phyloP scores from a whole-genome alignment of 495 filamentous ascomycete species.

The Aspergillus heteromorphus region DNA sequence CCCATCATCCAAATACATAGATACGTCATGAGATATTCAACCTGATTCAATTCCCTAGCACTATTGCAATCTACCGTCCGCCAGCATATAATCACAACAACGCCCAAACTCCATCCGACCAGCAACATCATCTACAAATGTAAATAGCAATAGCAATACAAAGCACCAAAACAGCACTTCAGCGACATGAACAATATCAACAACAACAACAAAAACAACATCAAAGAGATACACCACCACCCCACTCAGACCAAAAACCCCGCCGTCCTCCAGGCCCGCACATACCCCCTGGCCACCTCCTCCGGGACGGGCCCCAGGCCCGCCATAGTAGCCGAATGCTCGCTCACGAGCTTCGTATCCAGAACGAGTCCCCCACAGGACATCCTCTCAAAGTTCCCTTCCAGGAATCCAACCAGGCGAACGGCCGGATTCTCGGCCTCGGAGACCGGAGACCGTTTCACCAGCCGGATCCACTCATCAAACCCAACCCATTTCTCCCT shows the following conservation, averaged over 20 bases:
- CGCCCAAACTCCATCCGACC: too few relatives aligned
- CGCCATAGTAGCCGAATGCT: slow-evolving; percentile 40
- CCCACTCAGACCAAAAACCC: neutral
- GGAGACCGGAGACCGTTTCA: slow-evolving; percentile 20
- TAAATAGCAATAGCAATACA: too few relatives aligned
- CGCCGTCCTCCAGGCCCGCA: slow-evolving; percentile 33
- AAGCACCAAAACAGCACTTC: too few relatives aligned
- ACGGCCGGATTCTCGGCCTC: slow-evolving; percentile 45
- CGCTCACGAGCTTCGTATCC: slow-evolving; percentile 28
- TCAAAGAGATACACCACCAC: too few relatives aligned
- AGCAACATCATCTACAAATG: too few relatives aligned
- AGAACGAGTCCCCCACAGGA: slow-evolving; percentile 48
- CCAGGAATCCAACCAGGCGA: slow-evolving; percentile 43
- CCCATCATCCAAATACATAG: too few relatives aligned
- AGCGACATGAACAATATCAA: too few relatives aligned
- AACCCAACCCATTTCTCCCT: slow-evolving; percentile 33
- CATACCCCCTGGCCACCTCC: slow-evolving; percentile 33
- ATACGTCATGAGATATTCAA: too few relatives aligned
- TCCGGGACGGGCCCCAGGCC: slow-evolving; percentile 32
- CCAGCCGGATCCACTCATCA: slow-evolving; percentile 40
- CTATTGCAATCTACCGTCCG: too few relatives aligned
- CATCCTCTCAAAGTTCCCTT: slow-evolving; percentile 46
- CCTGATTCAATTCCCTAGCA: too few relatives aligned
- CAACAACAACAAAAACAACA: too few relatives aligned
- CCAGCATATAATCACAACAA: too few relatives aligned